Percentiles rank a stretch among this genome's conserved stretches.
Conservation (phyloP, 1,284 basidiomycete genomes). For the Pseudozyma pruni region DNA sequence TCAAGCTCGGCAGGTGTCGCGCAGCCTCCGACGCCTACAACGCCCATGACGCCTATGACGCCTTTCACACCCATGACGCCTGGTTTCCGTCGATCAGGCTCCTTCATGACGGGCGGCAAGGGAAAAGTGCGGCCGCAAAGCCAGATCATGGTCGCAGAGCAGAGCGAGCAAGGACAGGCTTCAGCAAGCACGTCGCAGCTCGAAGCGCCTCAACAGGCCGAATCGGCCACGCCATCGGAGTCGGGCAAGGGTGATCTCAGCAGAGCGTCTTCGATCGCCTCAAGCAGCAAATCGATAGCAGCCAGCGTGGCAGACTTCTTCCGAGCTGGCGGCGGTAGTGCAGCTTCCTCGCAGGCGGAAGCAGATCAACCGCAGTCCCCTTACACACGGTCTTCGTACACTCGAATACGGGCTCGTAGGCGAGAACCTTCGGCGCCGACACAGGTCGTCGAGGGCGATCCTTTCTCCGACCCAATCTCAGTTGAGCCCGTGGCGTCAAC, state of each 20-base stretch:
- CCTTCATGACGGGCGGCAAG: neutral
- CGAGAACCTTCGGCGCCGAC: slow-evolving; percentile 2
- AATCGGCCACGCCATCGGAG: no score
- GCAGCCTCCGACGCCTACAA: slow-evolving; percentile 5
- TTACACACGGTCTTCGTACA: neutral
- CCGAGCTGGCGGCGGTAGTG: no score
- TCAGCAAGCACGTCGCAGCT: neutral
- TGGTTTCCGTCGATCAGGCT: neutral
- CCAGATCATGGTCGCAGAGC: neutral
- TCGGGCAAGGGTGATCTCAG: neutral
- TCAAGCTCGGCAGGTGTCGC: neutral
- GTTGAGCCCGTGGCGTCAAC: neutral
- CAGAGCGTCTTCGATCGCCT: neutral
- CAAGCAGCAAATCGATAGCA: slow-evolving; percentile 3
- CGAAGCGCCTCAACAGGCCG: neutral
- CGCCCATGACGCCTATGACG: slow-evolving; percentile 10
- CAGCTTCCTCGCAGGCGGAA: no score
- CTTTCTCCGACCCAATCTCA: slow-evolving; percentile 14
- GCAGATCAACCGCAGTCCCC: neutral
- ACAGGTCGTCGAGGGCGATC: slow-evolving; percentile 6
- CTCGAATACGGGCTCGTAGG: neutral
- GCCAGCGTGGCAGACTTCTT: slow-evolving; percentile 1
- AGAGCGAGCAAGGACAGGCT: neutral
- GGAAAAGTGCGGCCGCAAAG: neutral
- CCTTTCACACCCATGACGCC: slow-evolving; percentile 7